Evolutionary conservation across 2,329 filamentous ascomycete genomes (phyloP), one percentile per base, ranked within the genome.

Genomic region (Aspergillus luchuensis): DNA sequence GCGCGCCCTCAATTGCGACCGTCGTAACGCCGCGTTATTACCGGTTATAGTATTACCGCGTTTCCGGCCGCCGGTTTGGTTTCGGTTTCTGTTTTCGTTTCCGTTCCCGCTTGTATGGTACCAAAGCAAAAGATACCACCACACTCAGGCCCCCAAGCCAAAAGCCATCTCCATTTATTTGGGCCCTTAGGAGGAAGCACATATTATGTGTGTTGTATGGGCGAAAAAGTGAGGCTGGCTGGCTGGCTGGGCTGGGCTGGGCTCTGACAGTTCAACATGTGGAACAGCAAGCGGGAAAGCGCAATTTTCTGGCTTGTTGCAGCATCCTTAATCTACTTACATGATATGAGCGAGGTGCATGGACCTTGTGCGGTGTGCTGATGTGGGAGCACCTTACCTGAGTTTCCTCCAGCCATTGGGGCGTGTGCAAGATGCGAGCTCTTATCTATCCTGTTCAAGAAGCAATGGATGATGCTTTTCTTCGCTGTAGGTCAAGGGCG

Each of bases 161-260:
- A 43, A 51, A 58, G 23, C 39, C 36, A 30, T 43, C n/a, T 36
- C 10, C 15, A 54, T 54, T 8, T 49, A 19, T 17, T 36, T 17
- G 33, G 33, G 15, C 17, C 15, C 39, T 55, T 39, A 47, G 10
- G 19, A 58, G 30, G 38, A 55, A 50, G 36, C 33, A 36, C 25
- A 36, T 48, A 56, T 50, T 61, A 62, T 57, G 25, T 30, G 52
- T 23, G 33, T 6, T 36, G 33, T n/a, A n/a, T 11, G 43, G 56
- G 52, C 30, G 28, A 50, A 57, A 50, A 57, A 60, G 64, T 56
- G 61, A 66, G 57, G 57, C 61, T 63, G 57, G 23, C 38, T 30
- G 23, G 21, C 51, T 38, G 21, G 51, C 25, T 17, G 23, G 21
- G 11, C 41, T 45, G 19, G 33, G 19, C 41, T 28, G 21, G n/a